Evolutionary conservation across 108 stramenopile species (phyloP).

Genomic region (Parietichytrium sp.): DNA sequence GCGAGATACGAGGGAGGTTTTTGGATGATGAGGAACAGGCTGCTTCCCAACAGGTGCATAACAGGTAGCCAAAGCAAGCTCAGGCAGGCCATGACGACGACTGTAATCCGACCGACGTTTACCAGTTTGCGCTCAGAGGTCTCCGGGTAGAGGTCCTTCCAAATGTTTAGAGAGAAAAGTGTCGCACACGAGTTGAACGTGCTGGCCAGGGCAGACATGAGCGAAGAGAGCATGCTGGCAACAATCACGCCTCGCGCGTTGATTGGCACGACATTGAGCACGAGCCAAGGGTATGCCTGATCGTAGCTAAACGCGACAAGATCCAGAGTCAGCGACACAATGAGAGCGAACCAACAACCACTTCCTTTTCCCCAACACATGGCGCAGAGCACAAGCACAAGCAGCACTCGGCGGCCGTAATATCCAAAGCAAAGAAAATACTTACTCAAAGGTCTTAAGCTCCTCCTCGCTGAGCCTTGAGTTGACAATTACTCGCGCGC

Average conservation of each 20-base stretch:
- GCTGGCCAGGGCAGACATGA: constrained; percentile 30
- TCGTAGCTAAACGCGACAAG: background rate
- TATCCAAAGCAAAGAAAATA: too few relatives aligned
- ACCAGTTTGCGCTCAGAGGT: background rate
- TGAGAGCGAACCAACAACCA: too few relatives aligned
- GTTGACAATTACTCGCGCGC: constrained; percentile 3
- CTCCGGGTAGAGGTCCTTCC: background rate
- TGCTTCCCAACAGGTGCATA: background rate
- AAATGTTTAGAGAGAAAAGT: constrained; percentile 11
- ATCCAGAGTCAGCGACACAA: too few relatives aligned
- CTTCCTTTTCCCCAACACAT: too few relatives aligned
- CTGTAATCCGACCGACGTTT: background rate
- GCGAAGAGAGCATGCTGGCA: constrained; percentile 3
- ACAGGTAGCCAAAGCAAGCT: constrained; percentile 24
- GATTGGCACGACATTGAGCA: constrained; percentile 3
- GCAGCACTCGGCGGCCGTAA: too few relatives aligned
- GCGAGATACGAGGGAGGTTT: background rate
- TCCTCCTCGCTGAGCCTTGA: background rate
- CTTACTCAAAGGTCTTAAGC: too few relatives aligned
- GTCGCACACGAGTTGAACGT: constrained; percentile 4
- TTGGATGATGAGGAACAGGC: constrained; percentile 3
- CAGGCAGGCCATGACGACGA: background rate
- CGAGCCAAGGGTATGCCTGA: background rate
- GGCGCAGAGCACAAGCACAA: too few relatives aligned
- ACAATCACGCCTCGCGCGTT: constrained; percentile 27